Base-by-base conservation (phyloP, 2,329 filamentous ascomycete species). In the Monilinia polystroma region DNA sequence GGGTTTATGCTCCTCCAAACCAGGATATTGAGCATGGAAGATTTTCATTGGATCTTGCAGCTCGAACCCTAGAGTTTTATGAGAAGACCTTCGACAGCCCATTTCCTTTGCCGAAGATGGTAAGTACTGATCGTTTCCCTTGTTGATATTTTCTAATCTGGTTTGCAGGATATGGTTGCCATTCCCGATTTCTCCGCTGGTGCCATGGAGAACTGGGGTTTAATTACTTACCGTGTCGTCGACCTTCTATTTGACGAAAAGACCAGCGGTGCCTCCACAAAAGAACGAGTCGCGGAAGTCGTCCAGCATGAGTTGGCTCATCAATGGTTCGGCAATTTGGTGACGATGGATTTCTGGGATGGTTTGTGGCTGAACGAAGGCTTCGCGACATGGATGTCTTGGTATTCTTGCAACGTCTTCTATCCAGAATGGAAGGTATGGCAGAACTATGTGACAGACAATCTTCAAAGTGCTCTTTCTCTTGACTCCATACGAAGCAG, bases 261-360 rank as follows among this genome's bases (percentile, higher is more conserved):
- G 83, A 90, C 87, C 3, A 95, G 91, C 74, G 91, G 93, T 75
- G 93, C 94, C 26, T 89, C 90, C 49, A 92, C 89, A 69, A 97
- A 96, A 81, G 91, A 97, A 81, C 89, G 93, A 51, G 91, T 98
- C 65, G 94, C 94, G 63, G 94, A 97, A 78, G 92, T 95, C 52
- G 94, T 98, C 38, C 93, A 97, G 83, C 94, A 98, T 81, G 94
- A 98, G 78, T 83, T 98, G 76, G 94, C 94, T 52, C 94, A 98
- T 80, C 94, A 97, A 79, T 98, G 94, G 94, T 98, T 98, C 76
- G 94, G 94, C 70, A 97, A 98, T 80, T 81, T 97, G 64, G 94
- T 97, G 38, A 97, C 94, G 64, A 97, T 97, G 93, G 93, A 97
- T 78, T 97, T 96, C 84, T 98, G 94, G 94, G 93, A 97, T 79